Evolutionary conservation across 2,329 filamentous ascomycete genomes (phyloP), one percentile per base, ranked within the genome.

Genomic region (Tolypocladium capitatum): DNA sequence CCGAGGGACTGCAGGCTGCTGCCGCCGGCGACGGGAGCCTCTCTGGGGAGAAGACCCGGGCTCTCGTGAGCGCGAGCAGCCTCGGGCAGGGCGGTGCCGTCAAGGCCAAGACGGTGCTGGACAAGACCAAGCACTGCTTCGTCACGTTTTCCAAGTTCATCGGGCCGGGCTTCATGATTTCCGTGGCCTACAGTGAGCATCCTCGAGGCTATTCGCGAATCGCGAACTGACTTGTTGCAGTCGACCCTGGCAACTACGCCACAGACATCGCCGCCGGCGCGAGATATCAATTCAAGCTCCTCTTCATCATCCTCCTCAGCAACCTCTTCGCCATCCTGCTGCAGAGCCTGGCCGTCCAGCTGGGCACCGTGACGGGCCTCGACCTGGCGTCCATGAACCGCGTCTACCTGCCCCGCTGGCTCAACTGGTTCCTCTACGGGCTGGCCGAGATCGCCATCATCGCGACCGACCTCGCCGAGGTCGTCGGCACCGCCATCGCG

Each of bases 241-340:
- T 78, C 53, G 76, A 79, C 51, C 76, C 72, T 45, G 80, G 80
- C 50, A 86, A 86, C 61, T 86, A 86, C 59, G 73, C 82, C 1
- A 86, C 83, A 20, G 82, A 82, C 60, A 77, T 85, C 43, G 76
- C 80, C 8, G 82, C 82, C 42, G 83, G 83, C 46, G 78, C 83
- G 5, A 71, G 74, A 1, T 84, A 81, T 60, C 73, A 72, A 48
- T 86, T 80, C 66, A 72, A 69, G 36, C 70, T 86, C 32, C 72
- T 86, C 3, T 86, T 85, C 65, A 70, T 86, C 54, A 75, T 86
- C 40, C 68, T 86, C 10, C 68, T 84, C 56, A 79, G 78, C 62
- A 86, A 86, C 59, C 56, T 85, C 45, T 82, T 86, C 56, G 83
- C 83, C 54, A 84, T 86, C 47, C 77, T 84, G 53, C 68, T 86